Base-by-base conservation (phyloP, 768 basidiomycete species). In the Cyathus striatus region DNA sequence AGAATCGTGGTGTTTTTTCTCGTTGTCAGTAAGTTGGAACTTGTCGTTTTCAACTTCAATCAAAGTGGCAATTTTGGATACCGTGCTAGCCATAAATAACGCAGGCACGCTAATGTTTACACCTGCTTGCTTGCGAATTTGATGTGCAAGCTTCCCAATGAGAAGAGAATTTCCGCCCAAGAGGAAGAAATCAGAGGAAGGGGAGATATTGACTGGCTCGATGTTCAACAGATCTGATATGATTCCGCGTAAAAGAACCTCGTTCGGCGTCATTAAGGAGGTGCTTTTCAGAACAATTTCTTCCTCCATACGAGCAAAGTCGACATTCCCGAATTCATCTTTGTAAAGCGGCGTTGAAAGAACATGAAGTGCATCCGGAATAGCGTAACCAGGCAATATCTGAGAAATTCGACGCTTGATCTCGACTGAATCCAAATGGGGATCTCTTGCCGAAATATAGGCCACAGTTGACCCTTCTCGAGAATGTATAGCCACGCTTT, bases 101-200 rank as follows among this genome's bases (percentile, higher is more conserved):
- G 62, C 53, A 4, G 69, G 53, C 20, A 73, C 62, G 14, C 56
- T 59, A 22, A 75, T 40, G 26, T 52, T 60, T 21, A 59, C 63
- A 17, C 67, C 66, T 16, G 61, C 45, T 59, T 62, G 43, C 67
- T 64, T 6, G 72, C 65, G n/a, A 35, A 73, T 58, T 30, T 57
- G 55, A 44, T 72, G 61, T n/a, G 65, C 58, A 10, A 75, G 62
- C 37, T 72, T 65, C n/a, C 73, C 73, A 10, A 73, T 62, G 7
- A 73, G 59, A 1, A 73, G 54, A 3, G 72, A 73, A 47, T 63
- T 70, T n/a, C 70, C 70, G 26, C 70, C 70, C 21, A 72, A 51
- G 1, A 70, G 45, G 50, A 72, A 72, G 50, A 72, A 72, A 43
- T 72, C 70, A 4, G 68, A 66, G 16, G 62, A 57, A 34, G 49